Evolutionary conservation across 805 yeast genomes (phyloP).

Genomic region (Ogataea neopini): DNA sequence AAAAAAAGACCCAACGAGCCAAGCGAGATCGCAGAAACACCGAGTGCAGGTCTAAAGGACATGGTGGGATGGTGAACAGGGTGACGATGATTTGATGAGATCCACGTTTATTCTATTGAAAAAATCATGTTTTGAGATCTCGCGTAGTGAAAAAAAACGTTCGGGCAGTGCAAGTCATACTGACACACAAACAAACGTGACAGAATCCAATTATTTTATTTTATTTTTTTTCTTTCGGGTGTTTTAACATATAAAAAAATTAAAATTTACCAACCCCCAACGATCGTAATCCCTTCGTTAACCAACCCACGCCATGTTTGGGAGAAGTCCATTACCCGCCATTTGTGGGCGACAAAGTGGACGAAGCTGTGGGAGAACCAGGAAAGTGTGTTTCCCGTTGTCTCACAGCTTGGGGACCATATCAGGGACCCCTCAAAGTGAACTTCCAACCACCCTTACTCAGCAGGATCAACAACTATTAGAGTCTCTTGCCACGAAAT

Average conservation of each 20-base stretch:
- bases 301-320: no score
- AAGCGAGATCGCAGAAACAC: slow-evolving; percentile 23
- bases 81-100: no score
- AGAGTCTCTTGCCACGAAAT: slow-evolving; percentile 3
- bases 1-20: slow-evolving; percentile 30
- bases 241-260: no score
- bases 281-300: no score
- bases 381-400: no score
- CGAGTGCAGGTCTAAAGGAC: slow-evolving; percentile 19
- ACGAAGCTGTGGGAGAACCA: no score
- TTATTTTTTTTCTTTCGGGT: not conserved
- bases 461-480: slow-evolving; percentile 2
- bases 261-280: no score
- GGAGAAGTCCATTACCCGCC: no score
- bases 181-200: not conserved
- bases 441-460: slow-evolving; percentile 3
- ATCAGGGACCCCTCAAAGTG: no score
- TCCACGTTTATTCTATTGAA: not conserved
- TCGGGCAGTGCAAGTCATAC: not conserved
- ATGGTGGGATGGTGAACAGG: not conserved
- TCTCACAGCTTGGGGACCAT: no score
- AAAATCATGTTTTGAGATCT: not conserved
- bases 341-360: no score
- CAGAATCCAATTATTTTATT: not conserved
- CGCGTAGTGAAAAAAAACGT: not conserved